These are phyloP conservation scores for Phytophthora multivora DNA, from an alignment of 352 stramenopile species.

Conservation along the genomic window DNA sequence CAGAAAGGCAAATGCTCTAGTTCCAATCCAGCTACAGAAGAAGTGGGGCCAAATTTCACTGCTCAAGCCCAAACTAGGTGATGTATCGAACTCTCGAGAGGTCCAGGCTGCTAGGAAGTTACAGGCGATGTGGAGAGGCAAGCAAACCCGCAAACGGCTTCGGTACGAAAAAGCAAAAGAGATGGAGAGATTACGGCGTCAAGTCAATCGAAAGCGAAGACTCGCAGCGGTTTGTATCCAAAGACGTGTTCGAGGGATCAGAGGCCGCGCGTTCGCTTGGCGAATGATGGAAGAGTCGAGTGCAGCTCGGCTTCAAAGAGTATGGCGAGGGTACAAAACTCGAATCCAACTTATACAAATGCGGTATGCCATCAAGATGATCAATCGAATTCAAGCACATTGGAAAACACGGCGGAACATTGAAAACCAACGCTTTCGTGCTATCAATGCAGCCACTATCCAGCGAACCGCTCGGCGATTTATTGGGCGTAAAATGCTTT, in stretches of 20 bases:
- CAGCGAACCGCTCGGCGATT: conserved; percentile 45
- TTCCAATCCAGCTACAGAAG: conserved; percentile 26
- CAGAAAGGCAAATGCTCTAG: conserved; percentile 22
- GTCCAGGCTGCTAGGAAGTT: conserved; percentile 43
- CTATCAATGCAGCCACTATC: conserved; percentile 37
- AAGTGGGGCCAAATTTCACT: conserved; percentile 35
- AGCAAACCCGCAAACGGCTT: conserved; percentile 42
- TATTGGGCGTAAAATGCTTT: conserved; percentile 46
- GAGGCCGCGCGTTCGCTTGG: conserved; percentile 50
- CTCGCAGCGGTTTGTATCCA: conserved; percentile 60
- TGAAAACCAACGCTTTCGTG: conserved; percentile 31
- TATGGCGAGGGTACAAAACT: conserved; percentile 59
- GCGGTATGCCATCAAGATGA: conserved; percentile 44
- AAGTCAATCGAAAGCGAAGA: conserved; percentile 31
- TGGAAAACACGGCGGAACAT: conserved; percentile 44
- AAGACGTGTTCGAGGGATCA: conserved; percentile 55
- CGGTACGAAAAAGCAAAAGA: conserved; percentile 47
- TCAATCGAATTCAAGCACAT: conserved; percentile 53
- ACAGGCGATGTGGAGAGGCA: conserved; percentile 60
- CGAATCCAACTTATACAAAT: conserved; percentile 49
- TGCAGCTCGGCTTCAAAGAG: conserved; percentile 53
- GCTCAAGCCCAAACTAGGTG: neutral
- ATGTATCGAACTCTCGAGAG: conserved; percentile 18
- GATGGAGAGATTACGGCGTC: conserved; percentile 36
- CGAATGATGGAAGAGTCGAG: conserved; percentile 40